Evolutionary conservation across 768 basidiomycete species (phyloP).

Genomic region (Cantharellus anzutake): DNA sequence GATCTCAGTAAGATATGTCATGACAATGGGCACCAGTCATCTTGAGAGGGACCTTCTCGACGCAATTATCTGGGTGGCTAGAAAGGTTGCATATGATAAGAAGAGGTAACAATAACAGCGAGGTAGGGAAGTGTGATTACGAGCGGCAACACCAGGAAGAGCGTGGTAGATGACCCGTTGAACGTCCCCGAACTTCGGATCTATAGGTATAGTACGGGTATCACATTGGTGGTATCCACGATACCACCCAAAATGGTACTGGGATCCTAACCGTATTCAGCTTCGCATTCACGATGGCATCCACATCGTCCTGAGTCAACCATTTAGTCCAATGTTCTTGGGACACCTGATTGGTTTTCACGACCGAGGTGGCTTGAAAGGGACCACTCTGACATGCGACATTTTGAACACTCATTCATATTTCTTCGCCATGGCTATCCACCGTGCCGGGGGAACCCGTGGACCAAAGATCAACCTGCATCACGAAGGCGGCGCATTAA

Average conservation of each 20-base stretch:
- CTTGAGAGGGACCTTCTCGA: too few species aligned
- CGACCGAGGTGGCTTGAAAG: conserved; percentile 20
- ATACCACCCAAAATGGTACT: conserved; percentile 63
- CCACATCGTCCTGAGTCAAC: conserved; percentile 47
- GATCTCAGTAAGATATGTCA: conserved; percentile 60
- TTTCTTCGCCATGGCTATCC: conserved; percentile 51
- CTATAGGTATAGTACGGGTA: conserved; percentile 29
- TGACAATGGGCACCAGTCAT: conserved; percentile 30
- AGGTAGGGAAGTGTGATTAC: not conserved
- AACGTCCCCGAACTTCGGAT: conserved; percentile 40
- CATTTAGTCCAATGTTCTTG: conserved; percentile 54
- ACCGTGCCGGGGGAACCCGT: conserved; percentile 77
- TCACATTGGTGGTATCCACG: conserved; percentile 45
- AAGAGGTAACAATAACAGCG: not conserved
- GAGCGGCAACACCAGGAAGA: conserved; percentile 44
- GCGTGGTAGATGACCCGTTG: conserved; percentile 50
- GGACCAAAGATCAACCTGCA: conserved; percentile 46
- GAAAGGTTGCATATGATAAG: conserved; percentile 9
- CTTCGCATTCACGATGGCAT: conserved; percentile 30
- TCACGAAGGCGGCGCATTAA: conserved; percentile 11
- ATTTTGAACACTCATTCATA: conserved; percentile 39
- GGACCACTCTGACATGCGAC: conserved; percentile 52
- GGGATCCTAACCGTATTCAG: conserved; percentile 71
- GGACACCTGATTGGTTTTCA: conserved; percentile 35
- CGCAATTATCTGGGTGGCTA: too few species aligned